A percentile compares a stretch with the other conserved stretches of the same genome.
These are phyloP conservation scores for Tricharina praecox DNA, from an alignment of 495 filamentous ascomycete species.

Conservation along the genomic window DNA sequence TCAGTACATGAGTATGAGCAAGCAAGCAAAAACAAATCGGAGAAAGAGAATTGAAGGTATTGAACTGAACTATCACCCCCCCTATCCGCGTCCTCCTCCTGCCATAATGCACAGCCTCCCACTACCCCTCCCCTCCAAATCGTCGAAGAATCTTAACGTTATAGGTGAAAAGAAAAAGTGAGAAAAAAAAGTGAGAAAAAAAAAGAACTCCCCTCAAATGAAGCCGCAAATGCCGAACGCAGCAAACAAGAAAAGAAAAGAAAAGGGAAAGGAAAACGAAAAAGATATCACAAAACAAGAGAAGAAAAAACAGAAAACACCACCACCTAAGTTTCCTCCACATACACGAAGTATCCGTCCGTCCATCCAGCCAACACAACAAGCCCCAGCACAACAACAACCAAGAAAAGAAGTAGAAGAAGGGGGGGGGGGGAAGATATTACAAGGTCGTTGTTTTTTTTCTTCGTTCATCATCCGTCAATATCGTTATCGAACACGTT, in stretches of 20 bases:
- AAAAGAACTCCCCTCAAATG: neutral
- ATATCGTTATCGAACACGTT: constrained; percentile 2
- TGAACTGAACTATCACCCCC: neutral
- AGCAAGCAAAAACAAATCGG: neutral
- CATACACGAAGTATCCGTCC: too few relatives aligned
- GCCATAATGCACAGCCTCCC: too few relatives aligned
- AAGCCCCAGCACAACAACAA: neutral
- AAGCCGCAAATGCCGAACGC: constrained; percentile 1
- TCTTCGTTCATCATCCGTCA: neutral
- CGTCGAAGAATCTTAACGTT: constrained; percentile 6
- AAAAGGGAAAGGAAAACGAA: neutral
- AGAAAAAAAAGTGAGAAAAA: neutral
- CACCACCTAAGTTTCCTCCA: neutral
- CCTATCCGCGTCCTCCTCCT: neutral
- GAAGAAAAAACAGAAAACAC: neutral
- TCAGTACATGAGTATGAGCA: neutral
- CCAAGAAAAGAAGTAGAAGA: neutral
- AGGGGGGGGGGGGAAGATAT: too few relatives aligned
- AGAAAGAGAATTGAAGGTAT: neutral
- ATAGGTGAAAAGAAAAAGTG: constrained; percentile 1
- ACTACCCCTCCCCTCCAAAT: too few relatives aligned
- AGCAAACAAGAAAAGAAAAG: constrained; percentile 3
- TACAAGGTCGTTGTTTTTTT: neutral
- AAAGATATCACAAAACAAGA: neutral
- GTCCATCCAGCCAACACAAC: too few relatives aligned